These are phyloP conservation scores for Effrenium voratum DNA, from an alignment of 73 alveolate genomes.

Conservation along the genomic window DNA sequence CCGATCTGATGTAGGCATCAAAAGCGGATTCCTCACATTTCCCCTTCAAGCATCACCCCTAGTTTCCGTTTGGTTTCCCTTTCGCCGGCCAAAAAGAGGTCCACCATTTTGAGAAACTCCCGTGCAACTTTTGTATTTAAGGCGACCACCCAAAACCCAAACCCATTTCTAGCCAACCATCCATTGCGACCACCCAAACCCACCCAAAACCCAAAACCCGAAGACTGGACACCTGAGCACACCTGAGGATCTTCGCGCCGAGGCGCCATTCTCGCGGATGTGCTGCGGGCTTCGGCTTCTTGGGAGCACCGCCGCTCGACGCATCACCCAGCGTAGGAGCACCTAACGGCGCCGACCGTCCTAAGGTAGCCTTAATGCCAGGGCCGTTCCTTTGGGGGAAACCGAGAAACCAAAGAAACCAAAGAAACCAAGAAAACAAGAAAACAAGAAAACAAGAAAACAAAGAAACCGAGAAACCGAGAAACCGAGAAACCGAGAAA, in stretches of 20 bases:
- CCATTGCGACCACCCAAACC: not conserved
- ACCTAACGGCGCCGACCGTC: not conserved
- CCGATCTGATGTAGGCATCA: too few relatives aligned
- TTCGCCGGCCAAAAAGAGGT: too few relatives aligned
- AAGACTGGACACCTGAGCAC: not conserved
- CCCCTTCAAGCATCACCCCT: too few relatives aligned
- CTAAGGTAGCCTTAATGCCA: not conserved
- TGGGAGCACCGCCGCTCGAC: constrained; percentile 43
- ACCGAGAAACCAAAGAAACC: not conserved
- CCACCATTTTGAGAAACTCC: too few relatives aligned
- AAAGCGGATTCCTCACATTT: too few relatives aligned
- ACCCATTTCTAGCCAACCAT: not conserved
- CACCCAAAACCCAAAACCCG: not conserved
- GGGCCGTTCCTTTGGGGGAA: not conserved
- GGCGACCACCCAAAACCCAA: not conserved
- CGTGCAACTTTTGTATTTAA: too few relatives aligned
- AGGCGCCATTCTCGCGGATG: constrained; percentile 38
- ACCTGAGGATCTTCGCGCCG: not conserved
- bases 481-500: too few relatives aligned
- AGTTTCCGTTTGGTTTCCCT: too few relatives aligned
- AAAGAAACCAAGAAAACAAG: not conserved
- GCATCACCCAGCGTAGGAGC: constrained; percentile 71
- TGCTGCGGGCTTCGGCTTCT: constrained; percentile 59
- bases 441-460: not conserved
- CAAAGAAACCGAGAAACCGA: not conserved